Evolutionary conservation across 2,329 filamentous ascomycete species (phyloP).

Genomic region (Fusarium udum): DNA sequence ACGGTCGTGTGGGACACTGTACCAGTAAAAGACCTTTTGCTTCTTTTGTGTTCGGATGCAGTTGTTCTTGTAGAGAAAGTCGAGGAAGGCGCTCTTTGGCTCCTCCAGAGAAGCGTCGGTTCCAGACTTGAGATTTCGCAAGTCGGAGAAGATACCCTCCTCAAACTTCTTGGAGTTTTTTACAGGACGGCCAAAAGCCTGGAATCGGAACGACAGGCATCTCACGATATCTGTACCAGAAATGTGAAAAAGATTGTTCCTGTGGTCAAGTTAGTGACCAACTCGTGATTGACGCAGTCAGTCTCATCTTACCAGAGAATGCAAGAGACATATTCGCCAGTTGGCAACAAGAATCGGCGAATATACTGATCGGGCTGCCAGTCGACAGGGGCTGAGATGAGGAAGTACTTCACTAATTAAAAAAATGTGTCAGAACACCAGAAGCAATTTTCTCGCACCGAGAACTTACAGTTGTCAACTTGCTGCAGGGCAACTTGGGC

Average conservation of each 20-base stretch:
- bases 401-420: conserved; percentile 99
- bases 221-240: conserved; percentile 98
- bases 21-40: conserved; percentile 99
- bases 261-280: conserved; percentile 18
- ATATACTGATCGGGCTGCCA: conserved; percentile 98
- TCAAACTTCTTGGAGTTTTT: conserved; percentile 99
- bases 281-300: neutral
- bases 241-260: conserved; percentile 98
- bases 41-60: conserved; percentile 99
- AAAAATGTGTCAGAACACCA: conserved; percentile 17
- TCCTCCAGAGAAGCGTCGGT: conserved; percentile 98
- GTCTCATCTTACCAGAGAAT: conserved; percentile 75
- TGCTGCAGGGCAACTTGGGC: conserved; percentile 97
- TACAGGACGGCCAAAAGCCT: conserved; percentile 96
- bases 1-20: conserved; percentile 96
- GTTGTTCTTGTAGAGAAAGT: conserved; percentile 99
- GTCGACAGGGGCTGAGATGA: conserved; percentile 97
- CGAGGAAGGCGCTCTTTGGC: conserved; percentile 97
- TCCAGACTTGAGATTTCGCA: conserved; percentile 97
- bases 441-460: neutral
- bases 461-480: conserved; percentile 88
- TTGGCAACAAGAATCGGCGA: conserved; percentile 91
- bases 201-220: conserved; percentile 97
- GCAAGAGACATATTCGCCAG: conserved; percentile 98
- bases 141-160: conserved; percentile 98